Base-by-base conservation (phyloP, 202 grass and related monocot genomes). In the Digitaria exilis region DNA sequence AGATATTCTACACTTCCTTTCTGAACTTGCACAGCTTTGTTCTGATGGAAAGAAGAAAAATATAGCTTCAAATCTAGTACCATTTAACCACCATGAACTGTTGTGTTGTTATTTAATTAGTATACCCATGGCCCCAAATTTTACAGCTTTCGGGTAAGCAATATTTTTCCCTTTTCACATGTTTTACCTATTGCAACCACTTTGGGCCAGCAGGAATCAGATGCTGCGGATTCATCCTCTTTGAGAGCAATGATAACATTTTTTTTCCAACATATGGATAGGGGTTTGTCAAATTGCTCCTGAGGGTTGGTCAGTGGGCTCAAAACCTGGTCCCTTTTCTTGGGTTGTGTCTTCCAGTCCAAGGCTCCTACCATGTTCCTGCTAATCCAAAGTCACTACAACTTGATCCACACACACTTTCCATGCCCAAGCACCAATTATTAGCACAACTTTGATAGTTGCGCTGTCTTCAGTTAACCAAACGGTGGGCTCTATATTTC, bases 351-450 rank as follows among this genome's bases (percentile, higher is more conserved):
- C 56, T 86, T 86, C 54, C 67, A 80, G 65, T 73, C 19, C 67
- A 86, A 80, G 84, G 26, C 58, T 73, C 55, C 35, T 56, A 59
- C 65, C 2, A 30, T 42, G 32, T 85, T 73, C 83, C 22, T 79
- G 19, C 76, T 86, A 15, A 80, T 80, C 69, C 59, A 67, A 55
- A 71, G 26, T 12, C 41, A 70, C 22, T 17, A 39, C 43, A 45
- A 77, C 78, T 76, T 54, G 58, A 59, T 87, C 73, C 34, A 80
- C 80, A 78, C n/a, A 34, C 63, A 76, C 25, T 84, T 60, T 79
- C 48, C 55, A 67, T 57, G 60, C 50, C 60, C 48, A 92, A 80
- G 75, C 69, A 76, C 79, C 80, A 92, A 89, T 89, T 77, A 92
- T 89, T 84, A 89, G 62, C 85, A 25, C 9, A 68, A 58, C 64